Base-by-base conservation (phyloP, 2,329 filamentous ascomycete genomes). In the Mycosphaerella sp. region DNA sequence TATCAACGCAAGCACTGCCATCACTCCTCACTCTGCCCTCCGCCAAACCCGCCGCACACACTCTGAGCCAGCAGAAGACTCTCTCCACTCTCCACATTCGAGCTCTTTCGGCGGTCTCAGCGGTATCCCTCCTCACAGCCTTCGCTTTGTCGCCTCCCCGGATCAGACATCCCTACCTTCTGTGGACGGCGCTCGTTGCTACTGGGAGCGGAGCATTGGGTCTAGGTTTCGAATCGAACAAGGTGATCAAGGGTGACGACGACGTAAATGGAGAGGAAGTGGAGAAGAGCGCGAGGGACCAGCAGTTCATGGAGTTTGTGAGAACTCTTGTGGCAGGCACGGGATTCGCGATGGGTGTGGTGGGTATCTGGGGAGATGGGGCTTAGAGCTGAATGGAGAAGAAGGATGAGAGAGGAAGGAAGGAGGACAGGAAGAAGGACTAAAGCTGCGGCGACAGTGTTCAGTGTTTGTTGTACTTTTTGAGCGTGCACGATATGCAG, bases 141-240 rank as follows among this genome's bases (percentile, higher is more conserved):
- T 96, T 86, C 72, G 70, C 79, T 43, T 76, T 95, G 61, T 92
- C 90, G 2, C 87, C 90, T 0, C 79, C 82, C 26, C 80, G 83
- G 53, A 79, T 81, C 62, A 84, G 86, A 68, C 92, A 97, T 69
- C 92, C 92, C 0, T 97, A 95, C 69, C 83, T 96, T 26, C 73
- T 96, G 55, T 96, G 93, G 83, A 89, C 89, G 11, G 83, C 84
- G 2, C 73, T 89, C 26, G 79, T 90, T 54, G 80, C 84, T 42
- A 76, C 79, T 39, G 74, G 75, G 7, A 61, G 64, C 32, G 66
- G 70, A 2, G 70, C 9, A 62, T 51, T 64, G 61, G 66, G 12
- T 52, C 58, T 54, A 54, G 57, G 21, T 43, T 59, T 43, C 56
- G 54, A 46, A 55, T 43, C 56, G 54, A 46, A 55, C 47, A 61